A percentile compares a stretch with the other conserved stretches of the same genome.
Conservation (phyloP, 768 basidiomycete genomes). For the Suillus placidus region DNA sequence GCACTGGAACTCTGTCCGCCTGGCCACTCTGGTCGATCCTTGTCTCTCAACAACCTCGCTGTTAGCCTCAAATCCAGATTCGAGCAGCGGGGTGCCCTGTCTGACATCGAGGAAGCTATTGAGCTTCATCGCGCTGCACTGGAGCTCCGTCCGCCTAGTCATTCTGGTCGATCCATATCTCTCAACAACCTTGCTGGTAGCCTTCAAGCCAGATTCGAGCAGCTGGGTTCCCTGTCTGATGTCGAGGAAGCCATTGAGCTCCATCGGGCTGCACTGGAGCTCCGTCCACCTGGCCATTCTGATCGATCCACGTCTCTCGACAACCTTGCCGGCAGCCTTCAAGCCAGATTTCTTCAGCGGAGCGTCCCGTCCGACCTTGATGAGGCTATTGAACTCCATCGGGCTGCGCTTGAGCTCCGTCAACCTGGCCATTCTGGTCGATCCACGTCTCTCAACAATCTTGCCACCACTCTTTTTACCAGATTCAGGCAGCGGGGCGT, state of each 20-base stretch:
- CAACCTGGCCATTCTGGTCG: slow-evolving; percentile 16
- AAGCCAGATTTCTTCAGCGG: neutral
- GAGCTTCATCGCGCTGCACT: neutral
- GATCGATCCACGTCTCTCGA: neutral
- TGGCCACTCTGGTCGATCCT: neutral
- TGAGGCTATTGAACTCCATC: slow-evolving; percentile 14
- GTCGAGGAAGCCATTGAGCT: slow-evolving; percentile 7
- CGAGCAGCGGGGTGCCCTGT: neutral
- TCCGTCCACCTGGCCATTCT: slow-evolving; percentile 2
- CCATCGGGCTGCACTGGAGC: slow-evolving; percentile 3
- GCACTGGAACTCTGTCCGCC: neutral
- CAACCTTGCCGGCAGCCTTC: neutral
- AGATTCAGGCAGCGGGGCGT: slow-evolving; percentile 12
- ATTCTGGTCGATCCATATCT: neutral
- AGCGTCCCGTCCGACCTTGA: neutral
- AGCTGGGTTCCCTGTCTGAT: neutral
- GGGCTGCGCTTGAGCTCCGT: slow-evolving; percentile 11
- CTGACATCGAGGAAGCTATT: neutral
- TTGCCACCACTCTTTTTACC: slow-evolving; percentile 8
- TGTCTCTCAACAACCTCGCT: neutral
- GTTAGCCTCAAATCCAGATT: neutral
- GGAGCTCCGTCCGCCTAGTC: neutral
- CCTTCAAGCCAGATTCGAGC: neutral
- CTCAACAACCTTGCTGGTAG: neutral
- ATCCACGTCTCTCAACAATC: slow-evolving; percentile 3